These are phyloP conservation scores for Sequoiadendron giganteum DNA, from an alignment of 75 land plant species.

Conservation along the genomic window DNA sequence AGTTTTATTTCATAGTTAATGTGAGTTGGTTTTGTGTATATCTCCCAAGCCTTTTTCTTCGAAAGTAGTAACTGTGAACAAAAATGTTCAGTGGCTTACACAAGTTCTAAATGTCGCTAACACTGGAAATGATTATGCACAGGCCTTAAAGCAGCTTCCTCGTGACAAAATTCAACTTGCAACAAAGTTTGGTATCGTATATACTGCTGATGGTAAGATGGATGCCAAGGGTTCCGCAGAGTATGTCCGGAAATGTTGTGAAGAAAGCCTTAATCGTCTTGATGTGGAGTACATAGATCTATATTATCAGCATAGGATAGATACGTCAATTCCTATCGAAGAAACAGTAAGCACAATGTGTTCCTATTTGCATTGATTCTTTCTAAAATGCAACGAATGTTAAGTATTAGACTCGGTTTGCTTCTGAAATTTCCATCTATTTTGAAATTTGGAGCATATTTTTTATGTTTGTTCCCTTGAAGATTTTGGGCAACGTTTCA, in stretches of 20 bases:
- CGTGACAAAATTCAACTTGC: conserved; percentile 50
- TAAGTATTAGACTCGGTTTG: background rate
- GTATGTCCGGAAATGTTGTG: conserved; percentile 48
- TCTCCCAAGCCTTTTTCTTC: no score
- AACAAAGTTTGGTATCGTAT: conserved; percentile 50
- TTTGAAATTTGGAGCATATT: background rate
- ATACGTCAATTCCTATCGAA: conserved; percentile 55
- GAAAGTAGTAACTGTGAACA: background rate
- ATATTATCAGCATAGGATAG: conserved; percentile 60
- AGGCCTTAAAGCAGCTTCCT: conserved; percentile 55
- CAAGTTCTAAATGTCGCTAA: background rate
- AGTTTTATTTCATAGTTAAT: background rate
- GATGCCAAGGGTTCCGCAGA: conserved; percentile 44
- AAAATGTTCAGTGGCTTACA: background rate
- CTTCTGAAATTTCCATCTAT: background rate
- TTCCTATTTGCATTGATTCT: background rate
- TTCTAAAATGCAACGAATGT: background rate
- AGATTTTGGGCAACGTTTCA: background rate
- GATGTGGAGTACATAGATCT: conserved; percentile 67
- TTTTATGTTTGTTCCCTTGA: background rate
- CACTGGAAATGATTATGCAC: background rate
- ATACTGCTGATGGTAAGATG: background rate
- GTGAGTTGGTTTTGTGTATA: background rate
- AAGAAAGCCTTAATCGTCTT: conserved; percentile 48
- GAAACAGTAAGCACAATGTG: conserved; percentile 35